Percentiles rank a stretch among this genome's conserved stretches.
These are phyloP conservation scores for Typha latifolia DNA, from an alignment of 176 grass and related monocot species.

Conservation along the genomic window DNA sequence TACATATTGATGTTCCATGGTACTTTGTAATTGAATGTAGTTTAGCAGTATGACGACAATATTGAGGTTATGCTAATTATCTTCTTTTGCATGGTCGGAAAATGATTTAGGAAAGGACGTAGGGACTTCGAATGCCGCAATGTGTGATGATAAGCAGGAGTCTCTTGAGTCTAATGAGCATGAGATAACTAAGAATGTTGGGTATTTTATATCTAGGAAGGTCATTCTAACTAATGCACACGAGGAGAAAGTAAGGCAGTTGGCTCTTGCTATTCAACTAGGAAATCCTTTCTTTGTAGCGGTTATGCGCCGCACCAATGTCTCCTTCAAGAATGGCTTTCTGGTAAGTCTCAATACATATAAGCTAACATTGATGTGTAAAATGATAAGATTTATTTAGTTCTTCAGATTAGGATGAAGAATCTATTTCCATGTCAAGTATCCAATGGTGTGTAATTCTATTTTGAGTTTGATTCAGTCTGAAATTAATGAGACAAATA, in stretches of 20 bases:
- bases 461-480: too few species aligned
- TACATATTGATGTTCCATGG: background rate
- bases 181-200: background rate
- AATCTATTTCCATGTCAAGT: background rate
- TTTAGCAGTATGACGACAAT: background rate
- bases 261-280: background rate
- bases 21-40: background rate
- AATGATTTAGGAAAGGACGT: background rate
- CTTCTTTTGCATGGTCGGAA: background rate
- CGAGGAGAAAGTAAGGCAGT: background rate
- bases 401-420: background rate
- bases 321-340: background rate
- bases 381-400: background rate
- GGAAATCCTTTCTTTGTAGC: background rate
- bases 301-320: background rate
- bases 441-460: too few species aligned
- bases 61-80: background rate
- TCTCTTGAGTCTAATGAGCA: background rate
- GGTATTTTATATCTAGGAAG: background rate
- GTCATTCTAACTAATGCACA: background rate
- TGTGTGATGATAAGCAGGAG: background rate
- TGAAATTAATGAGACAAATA: too few species aligned
- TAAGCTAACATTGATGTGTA: background rate
- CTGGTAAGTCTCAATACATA: background rate
- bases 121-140: background rate